Conservation (phyloP, 2,329 filamentous ascomycete species). For the Myriosclerotinia curreyana region DNA sequence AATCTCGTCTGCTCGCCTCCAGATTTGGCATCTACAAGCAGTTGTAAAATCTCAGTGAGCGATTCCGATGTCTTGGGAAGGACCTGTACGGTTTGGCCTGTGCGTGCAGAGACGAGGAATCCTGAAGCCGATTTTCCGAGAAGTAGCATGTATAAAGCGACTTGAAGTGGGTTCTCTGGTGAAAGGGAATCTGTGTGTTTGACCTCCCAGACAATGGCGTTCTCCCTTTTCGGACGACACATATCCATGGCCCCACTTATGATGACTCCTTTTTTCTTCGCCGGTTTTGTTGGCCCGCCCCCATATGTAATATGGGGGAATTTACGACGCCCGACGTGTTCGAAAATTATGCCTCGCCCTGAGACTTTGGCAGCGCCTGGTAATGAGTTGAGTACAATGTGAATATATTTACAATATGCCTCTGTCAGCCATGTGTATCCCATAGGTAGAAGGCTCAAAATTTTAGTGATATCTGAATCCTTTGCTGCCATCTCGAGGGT, state of each 20-base stretch:
- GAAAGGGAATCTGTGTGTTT: constrained; percentile 13
- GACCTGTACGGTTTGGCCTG: constrained; percentile 18
- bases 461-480: constrained; percentile 12
- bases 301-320: not conserved
- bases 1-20: constrained; percentile 9
- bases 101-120: constrained; percentile 15
- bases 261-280: not conserved
- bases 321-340: not conserved
- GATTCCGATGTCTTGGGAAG: not conserved
- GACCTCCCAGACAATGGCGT: constrained; percentile 1
- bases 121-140: not conserved
- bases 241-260: constrained; percentile 2
- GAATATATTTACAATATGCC: not conserved
- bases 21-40: constrained; percentile 12
- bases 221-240: not conserved
- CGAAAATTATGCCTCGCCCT: not conserved
- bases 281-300: not conserved
- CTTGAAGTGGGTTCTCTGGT: constrained; percentile 13
- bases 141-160: constrained; percentile 15
- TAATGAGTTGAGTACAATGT: not conserved
- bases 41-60: not conserved
- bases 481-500: not conserved
- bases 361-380: not conserved
- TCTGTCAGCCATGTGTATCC: constrained; percentile 8
- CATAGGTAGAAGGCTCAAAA: not conserved